Evolutionary conservation across 2,329 filamentous ascomycete species (phyloP).

Genomic region (Trichoderma harzianum): DNA sequence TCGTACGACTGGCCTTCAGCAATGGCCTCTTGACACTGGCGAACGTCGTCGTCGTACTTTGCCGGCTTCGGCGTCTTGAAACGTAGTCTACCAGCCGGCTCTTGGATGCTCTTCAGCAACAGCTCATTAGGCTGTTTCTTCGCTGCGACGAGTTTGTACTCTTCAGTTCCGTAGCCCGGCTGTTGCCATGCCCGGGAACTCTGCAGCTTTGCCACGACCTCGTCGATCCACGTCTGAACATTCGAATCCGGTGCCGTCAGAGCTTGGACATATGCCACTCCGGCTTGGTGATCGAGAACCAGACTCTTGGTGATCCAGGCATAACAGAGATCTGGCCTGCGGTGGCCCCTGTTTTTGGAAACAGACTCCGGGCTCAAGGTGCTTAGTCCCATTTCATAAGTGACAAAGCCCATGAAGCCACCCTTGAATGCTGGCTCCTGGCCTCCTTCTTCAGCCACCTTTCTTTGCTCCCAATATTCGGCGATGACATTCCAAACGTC

Average conservation of each 20-base stretch:
- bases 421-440: constrained; percentile 64
- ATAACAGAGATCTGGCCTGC: constrained; percentile 68
- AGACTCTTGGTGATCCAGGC: constrained; percentile 74
- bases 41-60: constrained; percentile 65
- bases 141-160: background rate
- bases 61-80: constrained; percentile 42
- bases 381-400: constrained; percentile 74
- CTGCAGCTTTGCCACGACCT: constrained; percentile 30
- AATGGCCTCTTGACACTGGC: constrained; percentile 66
- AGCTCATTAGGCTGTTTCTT: constrained; percentile 21
- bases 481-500: constrained; percentile 52
- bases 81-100: constrained; percentile 19
- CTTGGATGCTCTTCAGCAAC: constrained; percentile 20
- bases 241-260: constrained; percentile 28
- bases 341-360: constrained; percentile 31
- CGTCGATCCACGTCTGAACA: constrained; percentile 32
- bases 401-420: constrained; percentile 79
- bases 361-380: constrained; percentile 32
- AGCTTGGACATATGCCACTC: constrained; percentile 61
- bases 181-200: constrained; percentile 31
- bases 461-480: constrained; percentile 38
- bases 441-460: constrained; percentile 19
- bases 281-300: constrained; percentile 68
- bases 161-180: constrained; percentile 14
- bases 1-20: constrained; percentile 80